Percentiles rank a stretch among this genome's conserved stretches.
phyloP scores from a whole-genome alignment of 108 stramenopile species.

The Hondaea fermentalgiana region DNA sequence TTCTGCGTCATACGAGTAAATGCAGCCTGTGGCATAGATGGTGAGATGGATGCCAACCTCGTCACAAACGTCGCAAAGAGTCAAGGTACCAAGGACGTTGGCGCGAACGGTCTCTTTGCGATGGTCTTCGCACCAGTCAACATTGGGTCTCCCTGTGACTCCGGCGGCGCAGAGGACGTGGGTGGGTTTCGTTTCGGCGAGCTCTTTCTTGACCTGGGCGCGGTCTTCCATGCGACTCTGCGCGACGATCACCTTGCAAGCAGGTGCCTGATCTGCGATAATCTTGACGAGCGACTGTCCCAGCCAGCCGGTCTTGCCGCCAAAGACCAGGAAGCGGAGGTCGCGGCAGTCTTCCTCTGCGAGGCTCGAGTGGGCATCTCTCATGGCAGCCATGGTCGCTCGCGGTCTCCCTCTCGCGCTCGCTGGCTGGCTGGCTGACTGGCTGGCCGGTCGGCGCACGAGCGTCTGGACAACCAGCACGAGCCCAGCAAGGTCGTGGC shows the following conservation, averaged over 20 bases:
- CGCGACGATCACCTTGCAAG: constrained; percentile 67
- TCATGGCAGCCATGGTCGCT: neutral
- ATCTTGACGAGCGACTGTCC: constrained; percentile 77
- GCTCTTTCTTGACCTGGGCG: constrained; percentile 65
- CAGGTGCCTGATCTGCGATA: constrained; percentile 27
- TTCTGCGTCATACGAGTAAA: constrained; percentile 92
- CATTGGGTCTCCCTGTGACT: constrained; percentile 98
- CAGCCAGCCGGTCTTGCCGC: constrained; percentile 97
- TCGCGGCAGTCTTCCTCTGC: neutral
- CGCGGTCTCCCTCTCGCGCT: too few relatives aligned
- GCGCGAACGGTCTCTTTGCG: constrained; percentile 87
- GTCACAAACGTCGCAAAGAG: constrained; percentile 78
- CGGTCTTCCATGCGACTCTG: constrained; percentile 84
- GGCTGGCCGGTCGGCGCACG: too few relatives aligned
- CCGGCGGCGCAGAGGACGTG: constrained; percentile 95
- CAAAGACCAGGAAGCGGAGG: constrained; percentile 65
- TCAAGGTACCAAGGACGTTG: constrained; percentile 94
- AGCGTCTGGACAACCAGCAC: too few relatives aligned
- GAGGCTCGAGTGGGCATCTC: neutral
- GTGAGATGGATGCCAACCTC: constrained; percentile 84
- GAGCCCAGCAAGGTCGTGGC: too few relatives aligned
- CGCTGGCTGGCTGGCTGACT: too few relatives aligned
- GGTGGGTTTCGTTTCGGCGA: constrained; percentile 79
- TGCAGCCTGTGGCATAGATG: constrained; percentile 97
- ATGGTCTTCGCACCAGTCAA: constrained; percentile 99